Conservation (phyloP, 208 protist species). For the Crithidia expoeki region DNA sequence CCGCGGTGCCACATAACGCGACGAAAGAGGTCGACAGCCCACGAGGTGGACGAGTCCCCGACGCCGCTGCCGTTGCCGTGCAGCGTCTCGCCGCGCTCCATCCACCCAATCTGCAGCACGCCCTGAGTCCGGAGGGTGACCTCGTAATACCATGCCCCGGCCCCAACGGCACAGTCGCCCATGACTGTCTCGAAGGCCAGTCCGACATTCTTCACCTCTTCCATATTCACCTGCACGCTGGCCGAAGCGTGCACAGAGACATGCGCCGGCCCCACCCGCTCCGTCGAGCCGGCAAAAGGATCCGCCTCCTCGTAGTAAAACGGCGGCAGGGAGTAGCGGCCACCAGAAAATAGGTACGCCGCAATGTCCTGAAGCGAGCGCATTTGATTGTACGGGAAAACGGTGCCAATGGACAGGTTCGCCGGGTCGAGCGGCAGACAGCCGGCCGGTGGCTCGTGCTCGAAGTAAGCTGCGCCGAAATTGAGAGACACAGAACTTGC, state of each 20-base stretch:
- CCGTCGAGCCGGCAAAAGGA: constrained; percentile 76
- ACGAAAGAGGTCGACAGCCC: constrained; percentile 89
- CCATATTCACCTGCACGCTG: constrained; percentile 71
- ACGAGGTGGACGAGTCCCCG: constrained; percentile 84
- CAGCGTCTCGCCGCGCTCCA: constrained; percentile 36
- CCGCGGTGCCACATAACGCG: constrained; percentile 88
- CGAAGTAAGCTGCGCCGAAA: constrained; percentile 88
- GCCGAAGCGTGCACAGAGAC: constrained; percentile 78
- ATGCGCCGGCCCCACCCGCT: constrained; percentile 83
- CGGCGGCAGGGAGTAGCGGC: constrained; percentile 66
- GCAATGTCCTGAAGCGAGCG: constrained; percentile 86
- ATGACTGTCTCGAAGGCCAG: constrained; percentile 71
- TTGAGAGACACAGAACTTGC: constrained; percentile 79
- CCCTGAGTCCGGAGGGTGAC: constrained; percentile 88
- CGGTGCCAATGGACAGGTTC: constrained; percentile 70
- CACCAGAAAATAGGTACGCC: constrained; percentile 68
- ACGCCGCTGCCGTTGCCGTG: constrained; percentile 54
- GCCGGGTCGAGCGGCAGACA: constrained; percentile 84
- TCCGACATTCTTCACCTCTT: constrained; percentile 79
- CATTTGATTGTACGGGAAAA: constrained; percentile 90
- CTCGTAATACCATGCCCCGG: constrained; percentile 92
- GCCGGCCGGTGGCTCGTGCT: constrained; percentile 72
- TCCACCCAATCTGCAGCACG: constrained; percentile 93
- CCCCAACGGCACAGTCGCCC: constrained; percentile 79
- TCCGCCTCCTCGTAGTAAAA: constrained; percentile 89